Conservation (phyloP, 805 yeast genomes). For the Isabelozyma gotoi region DNA sequence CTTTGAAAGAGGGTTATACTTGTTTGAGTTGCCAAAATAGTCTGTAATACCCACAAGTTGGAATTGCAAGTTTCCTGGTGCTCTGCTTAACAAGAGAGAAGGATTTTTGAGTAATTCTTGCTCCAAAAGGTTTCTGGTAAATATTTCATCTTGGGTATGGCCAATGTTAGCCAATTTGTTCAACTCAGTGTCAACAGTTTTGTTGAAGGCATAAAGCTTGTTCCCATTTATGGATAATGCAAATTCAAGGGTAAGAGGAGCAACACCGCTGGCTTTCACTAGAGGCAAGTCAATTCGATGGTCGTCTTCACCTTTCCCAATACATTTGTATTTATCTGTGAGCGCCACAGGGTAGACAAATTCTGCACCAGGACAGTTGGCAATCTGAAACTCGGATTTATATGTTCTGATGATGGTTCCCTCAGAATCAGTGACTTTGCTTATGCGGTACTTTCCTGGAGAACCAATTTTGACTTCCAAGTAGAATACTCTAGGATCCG, state of each 20-base stretch:
- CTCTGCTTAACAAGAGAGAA: conserved; percentile 13
- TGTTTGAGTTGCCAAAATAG: conserved; percentile 28
- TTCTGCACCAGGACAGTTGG: conserved; percentile 75
- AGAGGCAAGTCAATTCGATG: conserved; percentile 36
- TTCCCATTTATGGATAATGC: conserved; percentile 26
- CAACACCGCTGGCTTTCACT: conserved; percentile 68
- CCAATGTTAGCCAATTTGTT: conserved; percentile 11
- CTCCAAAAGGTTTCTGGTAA: conserved; percentile 34
- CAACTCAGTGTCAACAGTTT: conserved; percentile 13
- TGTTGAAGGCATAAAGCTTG: conserved; percentile 18
- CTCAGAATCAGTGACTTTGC: conserved; percentile 63
- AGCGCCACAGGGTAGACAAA: conserved; percentile 38
- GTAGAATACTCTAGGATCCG: conserved; percentile 49
- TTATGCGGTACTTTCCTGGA: conserved; percentile 78
- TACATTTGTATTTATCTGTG: conserved; percentile 52
- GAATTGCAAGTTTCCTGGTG: conserved; percentile 28
- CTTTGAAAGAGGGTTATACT: conserved; percentile 36
- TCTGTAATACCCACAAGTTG: conserved; percentile 34
- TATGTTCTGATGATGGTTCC: conserved; percentile 59
- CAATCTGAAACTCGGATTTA: conserved; percentile 62
- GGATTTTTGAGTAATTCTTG: conserved; percentile 33
- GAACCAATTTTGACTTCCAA: conserved; percentile 61
- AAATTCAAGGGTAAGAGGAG: conserved; percentile 51
- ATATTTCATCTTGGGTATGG: conserved; percentile 9
- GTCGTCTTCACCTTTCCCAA: conserved; percentile 44